Evolutionary conservation across 352 stramenopile species (phyloP), one percentile per base, ranked within the genome.

Genomic region (Globisporangium heterothallicum): DNA sequence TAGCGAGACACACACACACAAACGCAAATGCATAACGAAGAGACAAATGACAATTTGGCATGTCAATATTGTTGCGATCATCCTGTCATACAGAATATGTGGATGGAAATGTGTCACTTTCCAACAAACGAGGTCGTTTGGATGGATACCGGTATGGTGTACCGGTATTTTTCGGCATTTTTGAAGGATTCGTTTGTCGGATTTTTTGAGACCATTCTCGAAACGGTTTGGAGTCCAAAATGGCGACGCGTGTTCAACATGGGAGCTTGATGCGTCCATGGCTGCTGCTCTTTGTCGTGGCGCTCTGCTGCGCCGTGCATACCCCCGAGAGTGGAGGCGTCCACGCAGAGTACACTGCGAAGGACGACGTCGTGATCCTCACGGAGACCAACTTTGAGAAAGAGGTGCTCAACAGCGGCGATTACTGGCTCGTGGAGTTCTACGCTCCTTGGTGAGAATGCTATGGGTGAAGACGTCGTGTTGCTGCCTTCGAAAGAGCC

Each of bases 341-440:
- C 19, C 6, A 7, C 14, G 44, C 44, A 24, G 72, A 82, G 16
- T 89, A 89, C 43, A 58, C 60, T 0, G 64, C 72, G 2, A 79
- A 70, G 19, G 73, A 81, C 52, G 68, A 65, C 16, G 78, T 92
- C 14, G 72, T 84, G 54, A 63, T 88, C 21, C 74, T 92, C 27
- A 90, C 78, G 30, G 77, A 87, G 13, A 78, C 88, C 56, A 92
- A 90, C 61, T 92, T 90, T 58, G 77, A 92, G 53, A 84, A 86
- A 48, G 70, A 87, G 41, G 78, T 92, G 51, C 71, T 92, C 38
- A 64, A 89, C 51, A 91, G 82, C 50, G 53, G 53, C 4, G 81
- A 90, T 60, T 88, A 89, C 45, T 97, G 88, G 87, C 66, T 97
- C 35, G 90, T 97, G 34, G 87, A 97, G 61, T 98, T 98, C 66